These are phyloP conservation scores for Silene uniflora DNA, from an alignment of 148 eudicot genomes.

Conservation along the genomic window DNA sequence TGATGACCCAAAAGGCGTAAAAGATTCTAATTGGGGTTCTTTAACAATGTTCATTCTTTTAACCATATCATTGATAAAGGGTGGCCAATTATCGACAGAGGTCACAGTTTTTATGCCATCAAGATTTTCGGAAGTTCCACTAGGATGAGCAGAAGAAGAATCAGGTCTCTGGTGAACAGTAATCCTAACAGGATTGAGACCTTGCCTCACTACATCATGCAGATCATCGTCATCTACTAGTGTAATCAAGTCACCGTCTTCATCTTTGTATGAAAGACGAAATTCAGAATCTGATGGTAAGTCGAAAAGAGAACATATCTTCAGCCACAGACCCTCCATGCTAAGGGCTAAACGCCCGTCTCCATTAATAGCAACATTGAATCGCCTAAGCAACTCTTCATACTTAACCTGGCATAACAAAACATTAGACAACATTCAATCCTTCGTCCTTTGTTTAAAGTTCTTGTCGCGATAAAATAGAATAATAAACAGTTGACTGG, in stretches of 20 bases:
- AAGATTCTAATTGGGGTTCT: too few species aligned
- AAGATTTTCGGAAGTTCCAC: constrained; percentile 33
- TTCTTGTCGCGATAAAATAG: too few species aligned
- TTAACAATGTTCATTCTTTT: too few species aligned
- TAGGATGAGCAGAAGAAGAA: constrained; percentile 18
- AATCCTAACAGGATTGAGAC: constrained; percentile 71
- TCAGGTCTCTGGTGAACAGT: constrained; percentile 28
- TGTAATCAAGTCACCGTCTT: constrained; percentile 70
- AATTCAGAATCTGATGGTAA: constrained; percentile 48
- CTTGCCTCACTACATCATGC: constrained; percentile 63
- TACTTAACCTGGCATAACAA: constrained; percentile 52
- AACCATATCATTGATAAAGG: too few species aligned
- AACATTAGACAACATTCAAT: too few species aligned
- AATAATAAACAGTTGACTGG: too few species aligned
- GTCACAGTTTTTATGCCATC: too few species aligned
- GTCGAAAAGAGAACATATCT: constrained; percentile 54
- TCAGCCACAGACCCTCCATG: constrained; percentile 52
- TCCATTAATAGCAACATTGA: constrained; percentile 48
- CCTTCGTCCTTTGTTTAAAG: too few species aligned
- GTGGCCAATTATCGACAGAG: too few species aligned
- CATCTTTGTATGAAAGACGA: constrained; percentile 67
- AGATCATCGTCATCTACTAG: constrained; percentile 87
- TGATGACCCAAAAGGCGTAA: too few species aligned
- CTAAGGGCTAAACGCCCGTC: constrained; percentile 45
- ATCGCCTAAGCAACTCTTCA: constrained; percentile 79